phyloP scores from a whole-genome alignment of 2,329 filamentous ascomycete genomes.

The Truncatella angustata region DNA sequence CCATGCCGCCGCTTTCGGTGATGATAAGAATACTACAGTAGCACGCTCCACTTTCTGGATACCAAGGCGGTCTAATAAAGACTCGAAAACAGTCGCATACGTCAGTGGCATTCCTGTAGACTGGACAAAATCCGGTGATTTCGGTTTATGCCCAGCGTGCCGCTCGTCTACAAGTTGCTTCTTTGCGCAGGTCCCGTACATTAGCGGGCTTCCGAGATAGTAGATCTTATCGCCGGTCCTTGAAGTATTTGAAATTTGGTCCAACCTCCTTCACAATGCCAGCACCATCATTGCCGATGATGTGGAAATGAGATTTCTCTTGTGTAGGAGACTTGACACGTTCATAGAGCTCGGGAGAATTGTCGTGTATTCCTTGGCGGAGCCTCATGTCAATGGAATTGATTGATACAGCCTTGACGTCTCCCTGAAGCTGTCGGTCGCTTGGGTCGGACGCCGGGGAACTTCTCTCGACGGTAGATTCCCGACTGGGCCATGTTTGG shows the following conservation, averaged over 20 bases:
- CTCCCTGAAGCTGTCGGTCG: slow-evolving; percentile 12
- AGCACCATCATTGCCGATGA: slow-evolving; percentile 15
- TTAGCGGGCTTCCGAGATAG: slow-evolving; percentile 36
- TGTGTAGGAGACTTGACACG: slow-evolving; percentile 20
- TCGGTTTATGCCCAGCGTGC: not conserved
- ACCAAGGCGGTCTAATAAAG: not conserved
- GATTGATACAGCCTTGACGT: slow-evolving; percentile 31
- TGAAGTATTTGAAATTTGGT: slow-evolving; percentile 31
- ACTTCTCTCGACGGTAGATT: not conserved
- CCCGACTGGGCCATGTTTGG: not conserved
- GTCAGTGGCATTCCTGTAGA: not conserved
- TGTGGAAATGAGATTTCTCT: slow-evolving; percentile 10
- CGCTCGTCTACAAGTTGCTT: slow-evolving; percentile 25
- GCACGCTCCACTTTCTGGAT: not conserved
- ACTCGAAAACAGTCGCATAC: not conserved
- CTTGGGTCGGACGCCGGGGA: not conserved
- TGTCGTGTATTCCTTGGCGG: slow-evolving; percentile 32
- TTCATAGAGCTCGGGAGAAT: slow-evolving; percentile 35
- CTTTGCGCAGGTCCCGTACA: slow-evolving; percentile 41
- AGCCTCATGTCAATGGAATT: slow-evolving; percentile 40
- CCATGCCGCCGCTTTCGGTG: not conserved
- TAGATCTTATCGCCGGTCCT: slow-evolving; percentile 41
- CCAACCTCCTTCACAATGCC: slow-evolving; percentile 35
- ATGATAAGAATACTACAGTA: not conserved
- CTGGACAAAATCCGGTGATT: not conserved